A percentile compares a stretch with the other conserved stretches of the same genome.
Conservation (phyloP, 257 asterid species). For the Voacanga thouarsii region DNA sequence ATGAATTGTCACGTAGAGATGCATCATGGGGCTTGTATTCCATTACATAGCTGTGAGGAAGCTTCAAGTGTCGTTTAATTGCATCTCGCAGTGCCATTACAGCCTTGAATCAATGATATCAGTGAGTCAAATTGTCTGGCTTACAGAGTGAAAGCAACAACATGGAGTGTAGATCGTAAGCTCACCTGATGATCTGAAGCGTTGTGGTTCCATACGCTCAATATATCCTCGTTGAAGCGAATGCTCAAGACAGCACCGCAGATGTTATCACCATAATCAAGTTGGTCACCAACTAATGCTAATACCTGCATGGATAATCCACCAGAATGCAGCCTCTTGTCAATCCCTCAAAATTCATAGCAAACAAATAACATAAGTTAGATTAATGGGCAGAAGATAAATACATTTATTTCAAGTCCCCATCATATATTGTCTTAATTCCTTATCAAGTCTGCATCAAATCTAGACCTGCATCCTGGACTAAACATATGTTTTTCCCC, state of each 20-base stretch:
- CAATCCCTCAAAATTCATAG: not conserved
- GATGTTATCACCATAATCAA: constrained; percentile 81
- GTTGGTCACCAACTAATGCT: constrained; percentile 90
- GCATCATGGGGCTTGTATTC: constrained; percentile 98
- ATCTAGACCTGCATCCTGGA: not conserved
- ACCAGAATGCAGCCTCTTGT: not conserved
- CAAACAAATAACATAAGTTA: not conserved
- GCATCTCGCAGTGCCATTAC: constrained; percentile 93
- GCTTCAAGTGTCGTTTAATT: constrained; percentile 83
- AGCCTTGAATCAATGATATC: constrained; percentile 40
- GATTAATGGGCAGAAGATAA: not conserved
- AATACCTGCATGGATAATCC: constrained; percentile 54
- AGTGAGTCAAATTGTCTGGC: constrained; percentile 4
- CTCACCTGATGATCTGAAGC: constrained; percentile 94
- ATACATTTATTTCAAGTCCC: not conserved
- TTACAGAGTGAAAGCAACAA: not conserved
- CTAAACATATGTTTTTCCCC: too few species aligned
- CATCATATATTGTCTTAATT: not conserved
- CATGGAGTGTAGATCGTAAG: not conserved
- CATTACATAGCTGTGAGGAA: constrained; percentile 86
- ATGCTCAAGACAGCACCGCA: constrained; percentile 93
- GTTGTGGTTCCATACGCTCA: constrained; percentile 96
- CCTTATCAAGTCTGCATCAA: too few species aligned
- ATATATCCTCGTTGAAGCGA: constrained; percentile 93
- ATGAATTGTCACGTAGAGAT: constrained; percentile 88